Evolutionary conservation across 140 eudicot species (phyloP).

Genomic region (Senecio squalidus): DNA sequence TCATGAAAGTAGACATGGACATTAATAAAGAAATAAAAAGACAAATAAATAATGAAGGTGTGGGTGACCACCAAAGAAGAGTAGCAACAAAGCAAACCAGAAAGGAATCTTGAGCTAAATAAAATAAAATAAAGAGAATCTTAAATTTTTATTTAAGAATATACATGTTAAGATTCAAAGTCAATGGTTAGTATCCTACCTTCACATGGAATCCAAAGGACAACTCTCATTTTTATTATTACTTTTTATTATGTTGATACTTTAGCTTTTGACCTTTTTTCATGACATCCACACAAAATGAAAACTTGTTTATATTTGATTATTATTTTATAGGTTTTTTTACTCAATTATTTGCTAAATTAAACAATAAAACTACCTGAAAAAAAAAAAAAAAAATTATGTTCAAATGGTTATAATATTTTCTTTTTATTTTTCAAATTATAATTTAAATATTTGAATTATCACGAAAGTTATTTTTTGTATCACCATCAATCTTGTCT

Average conservation of each 20-base stretch:
- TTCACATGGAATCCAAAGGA: slow-evolving; percentile 30
- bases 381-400: too few species aligned
- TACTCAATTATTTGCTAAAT: too few species aligned
- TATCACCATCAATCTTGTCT: too few species aligned
- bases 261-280: not conserved
- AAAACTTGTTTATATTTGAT: too few species aligned
- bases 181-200: slow-evolving; percentile 31
- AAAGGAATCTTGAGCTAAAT: slow-evolving; percentile 12
- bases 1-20: not conserved
- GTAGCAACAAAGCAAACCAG: slow-evolving; percentile 15
- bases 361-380: too few species aligned
- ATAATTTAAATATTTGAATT: too few species aligned
- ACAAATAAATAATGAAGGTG: not conserved
- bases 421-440: too few species aligned
- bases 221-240: not conserved
- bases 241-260: not conserved
- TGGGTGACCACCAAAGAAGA: slow-evolving; percentile 13
- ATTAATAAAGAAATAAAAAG: not conserved
- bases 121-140: slow-evolving; percentile 16
- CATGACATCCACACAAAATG: too few species aligned
- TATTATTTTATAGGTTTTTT: too few species aligned
- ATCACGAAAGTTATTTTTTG: too few species aligned
- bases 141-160: slow-evolving; percentile 35
- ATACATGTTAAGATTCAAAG: slow-evolving; percentile 23
- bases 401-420: too few species aligned